phyloP scores from a whole-genome alignment of 345 rosid genomes.

The Tarenaya hassleriana region DNA sequence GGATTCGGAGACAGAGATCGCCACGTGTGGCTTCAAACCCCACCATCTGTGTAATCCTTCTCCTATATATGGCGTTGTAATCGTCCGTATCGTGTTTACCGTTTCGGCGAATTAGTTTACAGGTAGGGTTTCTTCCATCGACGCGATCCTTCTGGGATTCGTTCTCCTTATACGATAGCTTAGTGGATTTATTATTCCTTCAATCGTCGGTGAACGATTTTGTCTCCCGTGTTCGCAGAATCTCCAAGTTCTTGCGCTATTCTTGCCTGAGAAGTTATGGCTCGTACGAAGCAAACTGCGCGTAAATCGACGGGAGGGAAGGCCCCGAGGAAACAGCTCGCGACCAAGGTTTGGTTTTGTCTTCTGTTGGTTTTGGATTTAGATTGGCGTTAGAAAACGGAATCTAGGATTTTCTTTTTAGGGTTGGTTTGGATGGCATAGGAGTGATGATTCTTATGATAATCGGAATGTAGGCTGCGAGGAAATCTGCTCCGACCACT shows the following conservation, averaged over 20 bases:
- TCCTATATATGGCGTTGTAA: no score
- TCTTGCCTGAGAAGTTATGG: not conserved
- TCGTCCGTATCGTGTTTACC: no score
- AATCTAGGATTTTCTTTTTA: not conserved
- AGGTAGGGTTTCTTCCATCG: no score
- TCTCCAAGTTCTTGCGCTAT: not conserved
- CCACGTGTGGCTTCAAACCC: no score
- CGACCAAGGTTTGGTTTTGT: conserved; percentile 38
- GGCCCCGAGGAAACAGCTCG: conserved; percentile 67
- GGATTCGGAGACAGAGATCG: no score
- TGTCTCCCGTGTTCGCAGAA: not conserved
- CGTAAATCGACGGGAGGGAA: conserved; percentile 24
- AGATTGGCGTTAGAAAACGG: not conserved
- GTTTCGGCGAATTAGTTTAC: no score
- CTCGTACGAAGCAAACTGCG: conserved; percentile 33
- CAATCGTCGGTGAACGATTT: no score
- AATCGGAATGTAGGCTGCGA: conserved; percentile 37
- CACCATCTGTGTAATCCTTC: no score
- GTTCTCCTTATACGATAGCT: no score
- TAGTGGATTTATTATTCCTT: no score
- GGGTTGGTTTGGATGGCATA: not conserved
- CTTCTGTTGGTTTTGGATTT: not conserved
- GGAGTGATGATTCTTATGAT: no score
- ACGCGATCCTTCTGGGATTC: no score
- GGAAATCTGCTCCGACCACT: conserved; percentile 53